Percentiles rank a stretch among this genome's conserved stretches.
These are phyloP conservation scores for Trichosanthes truncata DNA, from an alignment of 306 rosid species.

Conservation along the genomic window DNA sequence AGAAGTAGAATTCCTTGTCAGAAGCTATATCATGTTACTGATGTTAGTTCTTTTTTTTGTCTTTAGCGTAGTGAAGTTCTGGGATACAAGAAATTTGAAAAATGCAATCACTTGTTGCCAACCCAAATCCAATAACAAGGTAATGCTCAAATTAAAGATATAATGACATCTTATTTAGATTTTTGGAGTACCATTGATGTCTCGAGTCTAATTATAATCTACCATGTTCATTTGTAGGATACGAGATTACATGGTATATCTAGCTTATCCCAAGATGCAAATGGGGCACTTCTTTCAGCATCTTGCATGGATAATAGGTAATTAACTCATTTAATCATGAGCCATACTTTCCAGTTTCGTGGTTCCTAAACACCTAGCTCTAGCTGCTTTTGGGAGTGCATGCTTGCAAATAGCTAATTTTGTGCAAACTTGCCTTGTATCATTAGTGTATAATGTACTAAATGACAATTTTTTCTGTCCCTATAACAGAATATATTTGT, in stretches of 20 bases:
- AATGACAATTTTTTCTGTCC: not conserved
- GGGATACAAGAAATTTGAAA: slow-evolving; percentile 86
- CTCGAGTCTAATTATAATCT: not conserved
- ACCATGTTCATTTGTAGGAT: slow-evolving; percentile 38
- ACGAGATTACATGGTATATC: slow-evolving; percentile 78
- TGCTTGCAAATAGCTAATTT: not conserved
- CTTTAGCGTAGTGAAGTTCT: slow-evolving; percentile 77
- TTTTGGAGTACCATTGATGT: not conserved
- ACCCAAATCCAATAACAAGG: slow-evolving; percentile 50
- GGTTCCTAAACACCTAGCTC: not conserved
- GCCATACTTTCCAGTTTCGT: not conserved
- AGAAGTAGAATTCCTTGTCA: not conserved
- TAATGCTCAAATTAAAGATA: slow-evolving; percentile 19
- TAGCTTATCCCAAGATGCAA: slow-evolving; percentile 88
- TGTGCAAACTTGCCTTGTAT: not conserved
- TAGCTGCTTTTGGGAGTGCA: not conserved
- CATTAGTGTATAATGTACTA: not conserved
- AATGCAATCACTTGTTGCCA: slow-evolving; percentile 44
- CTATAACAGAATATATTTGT: slow-evolving; percentile 63
- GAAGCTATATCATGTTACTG: not conserved
- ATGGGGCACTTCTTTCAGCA: slow-evolving; percentile 70
- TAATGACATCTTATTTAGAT: not conserved
- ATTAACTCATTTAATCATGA: not conserved
- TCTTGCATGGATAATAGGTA: slow-evolving; percentile 96
- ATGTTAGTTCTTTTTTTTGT: not conserved